Conservation (phyloP, 164 flowering plant genomes). For the Chimonanthus praecox region DNA sequence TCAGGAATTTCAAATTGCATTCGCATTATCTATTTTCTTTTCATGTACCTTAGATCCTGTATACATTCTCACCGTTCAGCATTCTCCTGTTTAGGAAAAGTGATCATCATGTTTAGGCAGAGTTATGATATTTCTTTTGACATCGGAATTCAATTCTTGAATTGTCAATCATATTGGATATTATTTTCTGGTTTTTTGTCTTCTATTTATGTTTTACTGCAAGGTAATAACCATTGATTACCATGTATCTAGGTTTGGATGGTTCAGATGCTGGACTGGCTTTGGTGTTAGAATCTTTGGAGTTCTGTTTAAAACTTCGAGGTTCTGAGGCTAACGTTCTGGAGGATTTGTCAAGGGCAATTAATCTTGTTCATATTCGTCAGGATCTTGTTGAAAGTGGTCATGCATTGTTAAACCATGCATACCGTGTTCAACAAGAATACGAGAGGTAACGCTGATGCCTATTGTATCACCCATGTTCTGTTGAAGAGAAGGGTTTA, state of each 20-base stretch:
- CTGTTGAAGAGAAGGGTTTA: not conserved
- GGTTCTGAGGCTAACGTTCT: slow-evolving; percentile 95
- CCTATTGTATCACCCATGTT: not conserved
- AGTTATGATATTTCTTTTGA: not conserved
- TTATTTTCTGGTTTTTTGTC: not conserved
- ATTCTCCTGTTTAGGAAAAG: no score
- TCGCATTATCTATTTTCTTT: no score
- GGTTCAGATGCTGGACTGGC: slow-evolving; percentile 88
- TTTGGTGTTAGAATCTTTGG: slow-evolving; percentile 82
- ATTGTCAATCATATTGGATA: not conserved
- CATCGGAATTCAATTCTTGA: not conserved
- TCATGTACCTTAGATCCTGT: no score
- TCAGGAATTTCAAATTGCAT: no score
- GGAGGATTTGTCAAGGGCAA: slow-evolving; percentile 89
- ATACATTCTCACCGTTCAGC: no score
- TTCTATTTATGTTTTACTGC: not conserved
- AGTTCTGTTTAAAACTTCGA: slow-evolving; percentile 84
- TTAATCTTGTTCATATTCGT: slow-evolving; percentile 77
- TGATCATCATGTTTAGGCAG: no score
- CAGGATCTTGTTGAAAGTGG: slow-evolving; percentile 90
- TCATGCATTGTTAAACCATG: slow-evolving; percentile 76
- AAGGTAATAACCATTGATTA: not conserved
- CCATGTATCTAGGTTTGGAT: slow-evolving; percentile 50
- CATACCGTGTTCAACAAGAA: slow-evolving; percentile 77
- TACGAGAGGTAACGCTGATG: slow-evolving; percentile 64